phyloP scores from a whole-genome alignment of 2,329 filamentous ascomycete species.

The Pseudogymnoascus sp. region DNA sequence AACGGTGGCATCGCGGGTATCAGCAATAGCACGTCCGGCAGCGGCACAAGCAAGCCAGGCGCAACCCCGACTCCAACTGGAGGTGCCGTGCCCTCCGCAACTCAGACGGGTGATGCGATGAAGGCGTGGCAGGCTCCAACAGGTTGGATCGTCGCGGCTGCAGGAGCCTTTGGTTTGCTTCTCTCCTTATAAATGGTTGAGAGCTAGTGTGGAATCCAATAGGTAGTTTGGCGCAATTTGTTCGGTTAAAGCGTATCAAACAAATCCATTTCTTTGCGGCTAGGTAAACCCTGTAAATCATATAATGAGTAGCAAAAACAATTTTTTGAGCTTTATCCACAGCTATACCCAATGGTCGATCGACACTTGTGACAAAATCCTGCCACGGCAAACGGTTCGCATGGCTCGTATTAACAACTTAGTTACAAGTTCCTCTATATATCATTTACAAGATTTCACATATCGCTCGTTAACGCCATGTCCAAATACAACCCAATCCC shows the following conservation, averaged over 20 bases:
- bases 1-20: neutral
- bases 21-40: neutral
- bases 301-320: neutral
- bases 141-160: slow-evolving; percentile 14
- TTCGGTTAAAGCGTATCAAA: neutral
- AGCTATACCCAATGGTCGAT: neutral
- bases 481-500: neutral
- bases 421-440: neutral
- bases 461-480: neutral
- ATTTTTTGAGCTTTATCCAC: neutral
- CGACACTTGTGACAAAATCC: neutral
- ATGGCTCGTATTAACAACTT: neutral
- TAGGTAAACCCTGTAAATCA: neutral
- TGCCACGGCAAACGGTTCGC: neutral
- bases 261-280: neutral
- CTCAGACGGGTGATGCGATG: neutral
- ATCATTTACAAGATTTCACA: neutral
- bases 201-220: neutral
- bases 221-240: neutral
- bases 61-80: neutral
- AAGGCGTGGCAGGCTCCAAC: neutral
- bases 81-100: neutral
- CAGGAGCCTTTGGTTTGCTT: neutral
- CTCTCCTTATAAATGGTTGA: neutral
- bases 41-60: neutral